phyloP scores from a whole-genome alignment of 108 stramenopile species.

The Skeletonema marinoi region DNA sequence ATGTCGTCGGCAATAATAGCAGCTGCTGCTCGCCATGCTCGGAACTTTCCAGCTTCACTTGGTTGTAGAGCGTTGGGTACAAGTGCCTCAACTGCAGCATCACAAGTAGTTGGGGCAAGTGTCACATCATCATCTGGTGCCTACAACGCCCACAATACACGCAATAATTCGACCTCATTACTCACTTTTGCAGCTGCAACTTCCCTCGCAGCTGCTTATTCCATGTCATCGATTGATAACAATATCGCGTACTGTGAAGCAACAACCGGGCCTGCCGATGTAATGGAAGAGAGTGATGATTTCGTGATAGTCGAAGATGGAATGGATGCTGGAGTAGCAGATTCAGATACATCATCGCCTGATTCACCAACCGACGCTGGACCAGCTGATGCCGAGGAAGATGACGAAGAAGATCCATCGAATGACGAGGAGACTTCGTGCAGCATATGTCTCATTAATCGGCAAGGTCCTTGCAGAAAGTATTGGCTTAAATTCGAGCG shows the following conservation, averaged over 20 bases:
- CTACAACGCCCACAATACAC: not conserved
- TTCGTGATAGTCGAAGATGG: slow-evolving; percentile 13
- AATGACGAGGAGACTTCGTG: slow-evolving; percentile 84
- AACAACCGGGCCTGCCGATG: slow-evolving; percentile 20
- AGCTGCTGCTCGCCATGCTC: not conserved
- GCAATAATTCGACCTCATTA: not conserved
- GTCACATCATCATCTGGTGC: not conserved
- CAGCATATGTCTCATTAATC: slow-evolving; percentile 82
- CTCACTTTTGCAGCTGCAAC: not conserved
- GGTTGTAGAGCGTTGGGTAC: not conserved
- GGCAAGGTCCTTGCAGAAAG: slow-evolving; percentile 85
- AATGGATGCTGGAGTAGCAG: slow-evolving; percentile 27
- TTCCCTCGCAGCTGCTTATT: not conserved
- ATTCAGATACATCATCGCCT: not conserved
- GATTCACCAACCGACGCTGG: not conserved
- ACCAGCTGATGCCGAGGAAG: slow-evolving; percentile 32
- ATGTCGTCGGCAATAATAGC: not conserved
- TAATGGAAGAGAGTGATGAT: slow-evolving; percentile 24
- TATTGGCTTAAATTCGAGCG: slow-evolving; percentile 84
- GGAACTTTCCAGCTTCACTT: not conserved
- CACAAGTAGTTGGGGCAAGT: not conserved
- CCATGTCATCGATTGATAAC: not conserved
- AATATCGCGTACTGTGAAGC: not conserved
- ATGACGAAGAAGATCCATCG: slow-evolving; percentile 69
- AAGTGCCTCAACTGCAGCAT: not conserved